Evolutionary conservation across 2,329 filamentous ascomycete genomes (phyloP).

Genomic region (Eutypa lata): DNA sequence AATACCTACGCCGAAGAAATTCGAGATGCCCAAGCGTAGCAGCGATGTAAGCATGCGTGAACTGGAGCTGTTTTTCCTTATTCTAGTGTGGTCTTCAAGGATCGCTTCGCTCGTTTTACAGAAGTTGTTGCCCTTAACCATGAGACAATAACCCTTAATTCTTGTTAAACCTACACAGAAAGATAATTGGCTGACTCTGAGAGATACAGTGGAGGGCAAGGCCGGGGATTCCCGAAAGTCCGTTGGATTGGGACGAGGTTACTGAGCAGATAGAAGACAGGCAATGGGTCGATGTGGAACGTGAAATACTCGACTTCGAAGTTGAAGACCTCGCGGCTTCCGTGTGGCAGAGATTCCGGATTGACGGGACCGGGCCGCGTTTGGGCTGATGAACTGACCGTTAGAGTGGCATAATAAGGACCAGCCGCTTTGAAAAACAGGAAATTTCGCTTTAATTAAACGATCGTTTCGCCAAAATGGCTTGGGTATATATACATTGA

Average conservation of each 20-base stretch:
- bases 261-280: conserved; percentile 10
- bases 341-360: conserved; percentile 10
- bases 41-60: no score
- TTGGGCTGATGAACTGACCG: neutral
- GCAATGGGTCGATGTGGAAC: conserved; percentile 19
- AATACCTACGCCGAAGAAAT: neutral
- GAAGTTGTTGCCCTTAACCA: no score
- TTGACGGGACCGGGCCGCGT: conserved; percentile 4
- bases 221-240: conserved; percentile 5
- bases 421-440: neutral
- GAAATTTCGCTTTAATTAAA: no score
- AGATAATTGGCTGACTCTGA: neutral
- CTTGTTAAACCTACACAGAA: no score
- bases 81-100: no score
- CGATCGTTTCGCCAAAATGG: no score
- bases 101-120: no score
- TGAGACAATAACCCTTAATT: no score
- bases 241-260: conserved; percentile 15
- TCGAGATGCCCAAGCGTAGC: conserved; percentile 4
- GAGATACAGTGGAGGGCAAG: conserved; percentile 2
- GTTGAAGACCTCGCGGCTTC: conserved; percentile 9
- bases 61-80: no score
- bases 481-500: no score
- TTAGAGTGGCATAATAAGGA: neutral
- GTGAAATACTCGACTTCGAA: conserved; percentile 6